Conservation (phyloP, 345 rosid species). For the Ceriops zippeliana region DNA sequence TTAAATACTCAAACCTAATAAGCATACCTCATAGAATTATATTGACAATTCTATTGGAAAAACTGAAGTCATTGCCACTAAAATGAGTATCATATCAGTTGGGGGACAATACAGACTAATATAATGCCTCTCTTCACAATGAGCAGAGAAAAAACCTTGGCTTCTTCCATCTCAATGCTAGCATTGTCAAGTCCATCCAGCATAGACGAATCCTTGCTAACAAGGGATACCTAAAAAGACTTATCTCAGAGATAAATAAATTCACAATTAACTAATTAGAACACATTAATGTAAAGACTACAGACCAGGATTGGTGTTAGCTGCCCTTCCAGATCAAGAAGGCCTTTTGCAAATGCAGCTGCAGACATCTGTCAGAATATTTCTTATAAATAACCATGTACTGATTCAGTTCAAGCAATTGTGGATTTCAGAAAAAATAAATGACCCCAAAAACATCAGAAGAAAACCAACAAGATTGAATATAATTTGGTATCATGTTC, state of each 20-base stretch:
- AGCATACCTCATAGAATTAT: too few species aligned
- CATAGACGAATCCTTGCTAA: slow-evolving; percentile 99
- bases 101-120: not conserved
- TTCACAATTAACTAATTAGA: slow-evolving; percentile 10
- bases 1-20: too few species aligned
- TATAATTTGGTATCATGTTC: not conserved
- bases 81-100: not conserved
- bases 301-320: slow-evolving; percentile 96
- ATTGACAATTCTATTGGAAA: too few species aligned
- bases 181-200: slow-evolving; percentile 97
- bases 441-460: slow-evolving; percentile 9
- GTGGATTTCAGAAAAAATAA: not conserved
- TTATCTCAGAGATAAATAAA: slow-evolving; percentile 20
- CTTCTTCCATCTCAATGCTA: slow-evolving; percentile 88
- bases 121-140: slow-evolving; percentile 9
- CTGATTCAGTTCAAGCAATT: slow-evolving; percentile 3
- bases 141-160: slow-evolving; percentile 62
- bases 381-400: slow-evolving; percentile 2
- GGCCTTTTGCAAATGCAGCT: slow-evolving; percentile 99
- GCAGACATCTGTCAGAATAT: slow-evolving; percentile 86
- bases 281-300: slow-evolving; percentile 14
- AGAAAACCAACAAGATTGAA: slow-evolving; percentile 9
- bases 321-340: slow-evolving; percentile 98
- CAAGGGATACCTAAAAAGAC: slow-evolving; percentile 83
- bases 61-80: not conserved